Percentiles rank a stretch among this genome's conserved stretches.
These are phyloP conservation scores for Arxiozyma slooffiae DNA, from an alignment of 1,139 yeast species.

Conservation along the genomic window DNA sequence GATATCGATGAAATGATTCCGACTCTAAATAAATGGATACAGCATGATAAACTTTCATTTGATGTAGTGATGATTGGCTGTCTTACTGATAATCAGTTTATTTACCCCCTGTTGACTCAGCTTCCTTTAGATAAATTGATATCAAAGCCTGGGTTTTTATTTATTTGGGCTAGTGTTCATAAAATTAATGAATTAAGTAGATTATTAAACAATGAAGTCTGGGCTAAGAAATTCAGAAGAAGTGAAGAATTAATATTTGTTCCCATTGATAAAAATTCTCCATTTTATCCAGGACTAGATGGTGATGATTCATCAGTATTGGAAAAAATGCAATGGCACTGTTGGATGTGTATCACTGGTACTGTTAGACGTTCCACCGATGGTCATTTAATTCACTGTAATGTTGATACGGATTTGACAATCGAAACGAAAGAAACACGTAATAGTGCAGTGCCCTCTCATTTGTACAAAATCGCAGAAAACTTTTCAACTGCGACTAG, in stretches of 20 bases:
- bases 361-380: conserved; percentile 82
- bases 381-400: conserved; percentile 78
- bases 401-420: conserved; percentile 79
- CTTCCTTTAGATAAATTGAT: conserved; percentile 67
- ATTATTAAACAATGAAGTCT: conserved; percentile 45
- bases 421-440: conserved; percentile 39
- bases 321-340: conserved; percentile 72
- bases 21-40: conserved; percentile 52
- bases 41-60: conserved; percentile 48
- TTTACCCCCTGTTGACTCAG: conserved; percentile 47
- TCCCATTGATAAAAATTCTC: conserved; percentile 50
- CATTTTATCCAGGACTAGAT: conserved; percentile 47
- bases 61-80: conserved; percentile 93
- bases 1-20: conserved; percentile 45
- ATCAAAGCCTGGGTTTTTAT: conserved; percentile 75
- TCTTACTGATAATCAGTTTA: conserved; percentile 58
- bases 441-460: conserved; percentile 55
- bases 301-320: conserved; percentile 37
- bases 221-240: conserved; percentile 72
- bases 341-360: conserved; percentile 96
- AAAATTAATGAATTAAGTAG: conserved; percentile 55
- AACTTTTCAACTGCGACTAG: conserved; percentile 77
- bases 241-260: conserved; percentile 77
- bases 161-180: conserved; percentile 76
- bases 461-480: conserved; percentile 76